phyloP scores from a whole-genome alignment of 2,329 filamentous ascomycete genomes.

The Diaporthe ampelina region DNA sequence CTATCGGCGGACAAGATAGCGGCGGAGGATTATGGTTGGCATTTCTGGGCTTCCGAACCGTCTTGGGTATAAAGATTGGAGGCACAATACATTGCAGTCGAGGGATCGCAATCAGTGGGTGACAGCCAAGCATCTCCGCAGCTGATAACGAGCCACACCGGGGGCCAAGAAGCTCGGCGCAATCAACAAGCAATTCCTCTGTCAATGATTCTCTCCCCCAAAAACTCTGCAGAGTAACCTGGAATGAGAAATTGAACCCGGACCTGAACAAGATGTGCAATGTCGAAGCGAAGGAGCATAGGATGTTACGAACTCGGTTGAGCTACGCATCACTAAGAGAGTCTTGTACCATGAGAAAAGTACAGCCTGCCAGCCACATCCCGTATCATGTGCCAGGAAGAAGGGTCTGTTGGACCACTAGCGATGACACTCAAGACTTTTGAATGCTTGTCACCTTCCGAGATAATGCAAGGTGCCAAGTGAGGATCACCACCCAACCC shows the following conservation, averaged over 20 bases:
- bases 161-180: conserved; percentile 27
- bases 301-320: not conserved
- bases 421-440: conserved; percentile 26
- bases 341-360: not conserved
- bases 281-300: not conserved
- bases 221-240: not conserved
- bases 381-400: conserved; percentile 24
- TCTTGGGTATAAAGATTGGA: conserved; percentile 5
- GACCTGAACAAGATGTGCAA: not conserved
- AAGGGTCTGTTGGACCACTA: conserved; percentile 15
- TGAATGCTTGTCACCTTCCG: conserved; percentile 28
- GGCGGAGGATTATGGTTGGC: conserved; percentile 13
- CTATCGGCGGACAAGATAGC: conserved; percentile 31
- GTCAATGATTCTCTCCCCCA: not conserved
- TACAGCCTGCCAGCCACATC: not conserved
- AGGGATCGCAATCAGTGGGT: conserved; percentile 14
- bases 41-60: conserved; percentile 24
- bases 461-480: conserved; percentile 32
- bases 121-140: conserved; percentile 33
- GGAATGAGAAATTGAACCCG: not conserved
- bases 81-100: not conserved
- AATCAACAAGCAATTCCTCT: conserved; percentile 18
- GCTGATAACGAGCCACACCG: conserved; percentile 22
- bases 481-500: conserved; percentile 13
- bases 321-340: not conserved